Evolutionary conservation across 345 rosid genomes (phyloP).

Genomic region (Clausena lansium): DNA sequence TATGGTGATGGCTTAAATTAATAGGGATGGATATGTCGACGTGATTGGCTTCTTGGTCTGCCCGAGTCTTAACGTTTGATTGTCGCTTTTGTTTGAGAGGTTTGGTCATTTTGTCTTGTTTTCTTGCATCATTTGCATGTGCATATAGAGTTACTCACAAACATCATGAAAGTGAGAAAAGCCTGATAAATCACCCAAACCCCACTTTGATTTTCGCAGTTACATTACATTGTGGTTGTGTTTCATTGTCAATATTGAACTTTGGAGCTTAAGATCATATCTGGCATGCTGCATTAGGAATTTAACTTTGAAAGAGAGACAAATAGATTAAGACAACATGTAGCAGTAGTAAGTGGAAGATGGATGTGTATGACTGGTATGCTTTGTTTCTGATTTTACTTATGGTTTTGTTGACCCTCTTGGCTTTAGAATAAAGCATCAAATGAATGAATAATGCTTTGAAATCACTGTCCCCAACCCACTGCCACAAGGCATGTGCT

Average conservation of each 20-base stretch:
- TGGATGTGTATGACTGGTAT: neutral
- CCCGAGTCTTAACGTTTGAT: neutral
- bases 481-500: slow-evolving; percentile 27
- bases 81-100: neutral
- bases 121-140: neutral
- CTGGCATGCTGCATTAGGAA: neutral
- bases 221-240: neutral
- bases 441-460: slow-evolving; percentile 5
- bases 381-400: neutral
- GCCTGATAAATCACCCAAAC: neutral
- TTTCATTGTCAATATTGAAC: neutral
- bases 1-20: neutral
- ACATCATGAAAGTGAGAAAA: neutral
- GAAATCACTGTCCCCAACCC: slow-evolving; percentile 19
- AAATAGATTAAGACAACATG: slow-evolving; percentile 3
- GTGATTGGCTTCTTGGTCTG: neutral
- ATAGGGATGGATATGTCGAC: neutral
- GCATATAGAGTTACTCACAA: neutral
- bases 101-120: neutral
- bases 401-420: neutral
- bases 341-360: slow-evolving; percentile 3
- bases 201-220: neutral
- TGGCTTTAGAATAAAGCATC: slow-evolving; percentile 13
- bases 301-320: neutral
- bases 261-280: neutral